Conservation (phyloP, 208 protist species). For the Crithidia fasciculata region DNA sequence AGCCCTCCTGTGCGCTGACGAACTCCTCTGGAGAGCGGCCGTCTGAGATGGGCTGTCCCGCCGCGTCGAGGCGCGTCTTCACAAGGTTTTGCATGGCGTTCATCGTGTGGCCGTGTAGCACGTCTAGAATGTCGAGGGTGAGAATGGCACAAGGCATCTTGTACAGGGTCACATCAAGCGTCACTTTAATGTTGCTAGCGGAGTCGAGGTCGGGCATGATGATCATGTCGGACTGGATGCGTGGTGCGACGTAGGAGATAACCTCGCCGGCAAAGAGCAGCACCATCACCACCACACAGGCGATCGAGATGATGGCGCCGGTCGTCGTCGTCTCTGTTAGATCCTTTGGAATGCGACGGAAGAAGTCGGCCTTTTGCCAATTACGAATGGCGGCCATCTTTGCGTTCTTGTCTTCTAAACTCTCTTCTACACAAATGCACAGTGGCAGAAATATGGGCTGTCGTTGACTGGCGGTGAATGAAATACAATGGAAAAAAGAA, state of each 20-base stretch:
- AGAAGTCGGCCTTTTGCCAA: conserved; percentile 53
- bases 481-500: too few species aligned
- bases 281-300: conserved; percentile 42
- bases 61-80: conserved; percentile 30
- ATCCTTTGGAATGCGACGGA: conserved; percentile 54
- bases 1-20: conserved; percentile 41
- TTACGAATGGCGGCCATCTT: conserved; percentile 20
- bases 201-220: conserved; percentile 32
- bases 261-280: conserved; percentile 56
- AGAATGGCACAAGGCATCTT: conserved; percentile 47
- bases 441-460: too few species aligned
- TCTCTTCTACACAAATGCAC: too few species aligned
- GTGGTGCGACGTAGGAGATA: conserved; percentile 41
- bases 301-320: conserved; percentile 62
- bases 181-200: conserved; percentile 38
- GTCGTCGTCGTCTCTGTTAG: conserved; percentile 54
- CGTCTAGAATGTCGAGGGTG: conserved; percentile 53
- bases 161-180: conserved; percentile 46
- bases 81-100: conserved; percentile 43
- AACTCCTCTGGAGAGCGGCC: conserved; percentile 4
- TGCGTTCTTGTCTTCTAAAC: neutral
- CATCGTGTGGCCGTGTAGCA: conserved; percentile 49
- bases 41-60: conserved; percentile 29
- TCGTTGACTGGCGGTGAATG: too few species aligned
- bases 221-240: conserved; percentile 51